Conservation (phyloP, 1,139 yeast genomes). For the Kodamaea anthophila region DNA sequence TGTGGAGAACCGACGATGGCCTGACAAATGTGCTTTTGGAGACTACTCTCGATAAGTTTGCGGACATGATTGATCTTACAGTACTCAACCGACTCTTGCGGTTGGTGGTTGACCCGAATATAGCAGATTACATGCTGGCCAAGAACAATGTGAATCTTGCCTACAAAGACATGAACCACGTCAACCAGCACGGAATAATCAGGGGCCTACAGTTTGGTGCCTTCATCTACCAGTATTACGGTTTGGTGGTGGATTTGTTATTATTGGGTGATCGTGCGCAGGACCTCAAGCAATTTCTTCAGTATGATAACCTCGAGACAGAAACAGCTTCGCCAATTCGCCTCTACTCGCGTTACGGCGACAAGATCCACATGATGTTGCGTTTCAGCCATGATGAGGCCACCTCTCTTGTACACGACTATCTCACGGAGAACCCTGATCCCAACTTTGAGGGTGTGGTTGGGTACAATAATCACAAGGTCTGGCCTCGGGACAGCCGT, state of each 20-base stretch:
- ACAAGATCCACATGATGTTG: slow-evolving; percentile 73
- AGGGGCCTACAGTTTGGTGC: slow-evolving; percentile 89
- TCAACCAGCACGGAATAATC: slow-evolving; percentile 80
- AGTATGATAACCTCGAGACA: slow-evolving; percentile 51
- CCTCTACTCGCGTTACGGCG: slow-evolving; percentile 76
- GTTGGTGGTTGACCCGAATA: slow-evolving; percentile 77
- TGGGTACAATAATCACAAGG: slow-evolving; percentile 80
- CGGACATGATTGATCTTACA: slow-evolving; percentile 86
- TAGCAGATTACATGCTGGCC: slow-evolving; percentile 93
- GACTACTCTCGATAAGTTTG: slow-evolving; percentile 59
- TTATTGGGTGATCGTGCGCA: slow-evolving; percentile 85
- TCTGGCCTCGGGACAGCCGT: slow-evolving; percentile 93
- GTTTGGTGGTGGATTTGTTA: slow-evolving; percentile 74
- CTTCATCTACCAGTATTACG: slow-evolving; percentile 85
- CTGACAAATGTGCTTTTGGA: slow-evolving; percentile 83
- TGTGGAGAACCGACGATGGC: slow-evolving; percentile 76
- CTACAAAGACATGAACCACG: slow-evolving; percentile 93
- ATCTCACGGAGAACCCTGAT: slow-evolving; percentile 79
- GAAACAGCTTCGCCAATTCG: slow-evolving; percentile 70
- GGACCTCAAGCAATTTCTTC: slow-evolving; percentile 73
- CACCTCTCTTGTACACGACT: slow-evolving; percentile 69
- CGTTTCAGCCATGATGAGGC: slow-evolving; percentile 66
- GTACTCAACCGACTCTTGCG: slow-evolving; percentile 75
- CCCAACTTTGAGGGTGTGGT: slow-evolving; percentile 84
- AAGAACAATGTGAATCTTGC: slow-evolving; percentile 78